Evolutionary conservation across 2,329 filamentous ascomycete genomes (phyloP).

Genomic region (Diaporthe velutina): DNA sequence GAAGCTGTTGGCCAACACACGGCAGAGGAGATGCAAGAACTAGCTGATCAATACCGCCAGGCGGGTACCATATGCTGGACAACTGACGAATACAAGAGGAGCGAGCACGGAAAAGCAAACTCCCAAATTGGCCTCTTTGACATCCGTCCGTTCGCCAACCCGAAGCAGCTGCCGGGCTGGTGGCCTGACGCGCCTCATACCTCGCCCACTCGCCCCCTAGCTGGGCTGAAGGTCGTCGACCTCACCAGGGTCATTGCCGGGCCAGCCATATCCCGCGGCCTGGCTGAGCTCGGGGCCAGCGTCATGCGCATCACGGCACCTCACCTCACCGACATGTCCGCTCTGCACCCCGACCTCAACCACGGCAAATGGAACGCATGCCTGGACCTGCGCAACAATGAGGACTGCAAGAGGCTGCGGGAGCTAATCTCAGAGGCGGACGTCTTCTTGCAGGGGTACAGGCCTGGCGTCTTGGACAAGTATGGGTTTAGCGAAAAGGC

Average conservation of each 20-base stretch:
- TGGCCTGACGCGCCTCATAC: slow-evolving; percentile 53
- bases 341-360: slow-evolving; percentile 56
- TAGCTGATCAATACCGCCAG: slow-evolving; percentile 44
- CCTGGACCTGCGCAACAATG: slow-evolving; percentile 56
- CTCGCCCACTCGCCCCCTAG: slow-evolving; percentile 50
- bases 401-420: slow-evolving; percentile 54
- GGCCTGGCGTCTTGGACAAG: slow-evolving; percentile 56
- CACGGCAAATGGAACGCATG: slow-evolving; percentile 59
- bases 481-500: slow-evolving; percentile 55
- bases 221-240: slow-evolving; percentile 64
- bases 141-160: slow-evolving; percentile 40
- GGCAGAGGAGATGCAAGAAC: slow-evolving; percentile 42
- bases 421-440: slow-evolving; percentile 61
- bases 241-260: slow-evolving; percentile 61
- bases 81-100: slow-evolving; percentile 45
- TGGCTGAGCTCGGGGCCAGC: slow-evolving; percentile 59
- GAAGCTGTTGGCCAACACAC: slow-evolving; percentile 43
- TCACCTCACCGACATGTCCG: slow-evolving; percentile 56
- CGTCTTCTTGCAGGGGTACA: slow-evolving; percentile 66
- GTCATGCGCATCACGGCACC: slow-evolving; percentile 59
- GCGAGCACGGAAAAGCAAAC: slow-evolving; percentile 46
- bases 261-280: slow-evolving; percentile 55
- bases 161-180: slow-evolving; percentile 52
- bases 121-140: slow-evolving; percentile 43
- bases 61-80: slow-evolving; percentile 47